phyloP scores from a whole-genome alignment of 345 rosid genomes.

The Citrus trifoliata region DNA sequence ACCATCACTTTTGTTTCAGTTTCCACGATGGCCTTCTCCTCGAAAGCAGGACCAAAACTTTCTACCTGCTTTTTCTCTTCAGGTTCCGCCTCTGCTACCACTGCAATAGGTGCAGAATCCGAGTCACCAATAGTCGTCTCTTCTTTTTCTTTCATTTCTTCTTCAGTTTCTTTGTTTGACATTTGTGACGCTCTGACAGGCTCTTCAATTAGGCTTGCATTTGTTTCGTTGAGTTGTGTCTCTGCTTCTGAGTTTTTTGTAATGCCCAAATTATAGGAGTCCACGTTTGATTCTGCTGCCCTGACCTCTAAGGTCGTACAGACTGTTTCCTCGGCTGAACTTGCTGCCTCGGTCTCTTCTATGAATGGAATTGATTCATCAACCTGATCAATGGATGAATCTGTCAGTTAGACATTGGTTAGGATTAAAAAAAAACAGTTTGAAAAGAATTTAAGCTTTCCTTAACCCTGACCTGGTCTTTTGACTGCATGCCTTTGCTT shows the following conservation, averaged over 20 bases:
- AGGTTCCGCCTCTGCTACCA: conserved; percentile 10
- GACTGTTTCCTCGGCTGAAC: conserved; percentile 12
- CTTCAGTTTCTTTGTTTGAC: conserved; percentile 7
- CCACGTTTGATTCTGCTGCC: conserved; percentile 13
- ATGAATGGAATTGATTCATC: conserved; percentile 1
- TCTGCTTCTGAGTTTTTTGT: conserved; percentile 9
- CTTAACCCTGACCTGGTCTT: conserved; percentile 19
- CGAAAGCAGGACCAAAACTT: conserved; percentile 13
- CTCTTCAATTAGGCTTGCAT: neutral
- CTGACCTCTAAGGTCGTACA: neutral
- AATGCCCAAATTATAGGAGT: neutral
- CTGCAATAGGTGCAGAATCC: neutral
- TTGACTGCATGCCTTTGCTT: neutral
- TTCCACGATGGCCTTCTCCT: conserved; percentile 9
- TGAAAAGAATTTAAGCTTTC: neutral
- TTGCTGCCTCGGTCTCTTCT: conserved; percentile 20
- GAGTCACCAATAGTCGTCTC: neutral
- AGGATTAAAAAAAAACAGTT: neutral
- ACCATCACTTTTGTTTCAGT: conserved; percentile 5
- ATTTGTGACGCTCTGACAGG: neutral
- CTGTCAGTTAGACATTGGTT: neutral
- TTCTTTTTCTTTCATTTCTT: conserved; percentile 15
- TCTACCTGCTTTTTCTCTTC: conserved; percentile 21
- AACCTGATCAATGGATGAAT: conserved; percentile 21
- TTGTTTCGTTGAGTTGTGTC: conserved; percentile 1